These are phyloP conservation scores for Bisporella sp. DNA, from an alignment of 2,329 filamentous ascomycete species.

Conservation along the genomic window DNA sequence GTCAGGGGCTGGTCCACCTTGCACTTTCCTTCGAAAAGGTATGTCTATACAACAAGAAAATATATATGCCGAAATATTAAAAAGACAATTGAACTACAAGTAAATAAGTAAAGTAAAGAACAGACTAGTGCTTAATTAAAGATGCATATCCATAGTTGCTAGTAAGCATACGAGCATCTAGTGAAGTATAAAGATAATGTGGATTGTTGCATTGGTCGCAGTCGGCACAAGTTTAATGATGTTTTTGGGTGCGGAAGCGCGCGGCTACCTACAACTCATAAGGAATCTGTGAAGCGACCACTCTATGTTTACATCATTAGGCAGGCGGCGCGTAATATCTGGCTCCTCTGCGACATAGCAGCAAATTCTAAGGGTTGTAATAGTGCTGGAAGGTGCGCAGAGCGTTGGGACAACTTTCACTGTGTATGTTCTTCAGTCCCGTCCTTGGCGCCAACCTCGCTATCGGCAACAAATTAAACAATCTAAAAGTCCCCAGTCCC, in stretches of 20 bases:
- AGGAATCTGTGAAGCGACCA: background rate
- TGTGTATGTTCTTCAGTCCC: too few relatives aligned
- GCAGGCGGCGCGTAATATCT: background rate
- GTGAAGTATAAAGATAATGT: background rate
- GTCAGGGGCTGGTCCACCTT: background rate
- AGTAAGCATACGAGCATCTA: too few relatives aligned
- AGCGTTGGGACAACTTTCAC: too few relatives aligned
- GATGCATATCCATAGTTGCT: background rate
- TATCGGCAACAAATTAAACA: too few relatives aligned
- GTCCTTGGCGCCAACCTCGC: too few relatives aligned
- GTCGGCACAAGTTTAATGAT: background rate
- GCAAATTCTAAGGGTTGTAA: background rate
- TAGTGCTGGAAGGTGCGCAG: background rate
- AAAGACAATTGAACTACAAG: background rate
- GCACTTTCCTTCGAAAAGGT: background rate
- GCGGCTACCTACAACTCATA: background rate
- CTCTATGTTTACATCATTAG: background rate
- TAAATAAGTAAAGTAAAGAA: background rate
- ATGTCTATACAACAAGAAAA: background rate
- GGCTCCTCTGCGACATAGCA: background rate
- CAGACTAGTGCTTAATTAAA: background rate
- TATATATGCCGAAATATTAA: too few relatives aligned
- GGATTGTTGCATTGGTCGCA: background rate
- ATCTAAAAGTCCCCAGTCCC: too few relatives aligned
- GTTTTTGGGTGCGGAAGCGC: background rate